Evolutionary conservation across 495 filamentous ascomycete genomes (phyloP), one percentile per base, ranked within the genome.

Genomic region (Penicillium argentinense): DNA sequence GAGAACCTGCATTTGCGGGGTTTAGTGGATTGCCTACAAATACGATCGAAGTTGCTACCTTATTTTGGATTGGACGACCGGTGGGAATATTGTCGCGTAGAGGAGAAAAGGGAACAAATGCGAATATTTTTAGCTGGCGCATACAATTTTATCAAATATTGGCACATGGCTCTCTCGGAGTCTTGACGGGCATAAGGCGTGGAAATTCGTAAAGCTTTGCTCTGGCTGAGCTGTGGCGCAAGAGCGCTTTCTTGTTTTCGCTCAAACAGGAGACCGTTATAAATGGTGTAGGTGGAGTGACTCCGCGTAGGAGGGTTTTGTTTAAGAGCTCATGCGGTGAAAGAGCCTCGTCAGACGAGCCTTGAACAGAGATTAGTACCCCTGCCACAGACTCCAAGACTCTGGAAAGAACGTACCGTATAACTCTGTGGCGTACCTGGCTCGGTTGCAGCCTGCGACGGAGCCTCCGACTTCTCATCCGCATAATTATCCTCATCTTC

Each of bases 401-500:
- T 33, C 13, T 5, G 4, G 8, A 6, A 12, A 14, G 8, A 1
- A 32, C 60, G 41, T 58, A 63, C 60, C 41, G 53, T 61, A 56
- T 51, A 50, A 19, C 60, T 61, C 34, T 44, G 54, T 1, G 57
- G 60, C 8, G 47, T 60, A 18, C 41, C 8, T 0, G 60, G 51
- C 13, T 58, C 53, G 9, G 45, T 53, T 5, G 18, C 36, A 28
- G 29, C 50, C 24, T 57, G 39, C 14, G 52, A 33, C 9, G 33
- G 30, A 9, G 27, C 17, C 28, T 28, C 19, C 22, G 32, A 49
- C 4, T 50, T 53, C 18, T 60, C 63, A 39, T 57, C 57, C 21
- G 37, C 53, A 30, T 62, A 57, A 34, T 47, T 54, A 8, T 62
- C 49, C 17, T 61, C 61, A 21, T 67, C 59, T 5, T 60, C 61